These are phyloP conservation scores for Themeda triandra DNA, from an alignment of 176 grass and related monocot genomes.

Conservation along the genomic window DNA sequence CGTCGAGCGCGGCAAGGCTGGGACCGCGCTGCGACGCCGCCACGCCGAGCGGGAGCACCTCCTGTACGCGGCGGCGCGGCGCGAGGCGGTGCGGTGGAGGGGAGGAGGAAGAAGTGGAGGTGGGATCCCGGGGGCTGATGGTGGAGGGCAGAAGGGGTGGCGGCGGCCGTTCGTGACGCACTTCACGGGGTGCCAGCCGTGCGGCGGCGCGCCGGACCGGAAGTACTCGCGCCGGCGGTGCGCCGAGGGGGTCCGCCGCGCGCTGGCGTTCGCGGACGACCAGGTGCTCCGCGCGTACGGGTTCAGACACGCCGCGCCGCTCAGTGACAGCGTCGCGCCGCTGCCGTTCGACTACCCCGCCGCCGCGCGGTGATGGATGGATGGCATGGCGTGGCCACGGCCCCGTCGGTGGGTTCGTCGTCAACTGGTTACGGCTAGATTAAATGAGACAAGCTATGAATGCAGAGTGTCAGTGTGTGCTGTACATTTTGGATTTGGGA, in stretches of 20 bases:
- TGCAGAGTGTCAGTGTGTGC: too few species aligned
- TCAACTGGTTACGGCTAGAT: not conserved
- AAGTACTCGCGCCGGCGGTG: conserved; percentile 49
- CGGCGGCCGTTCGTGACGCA: conserved; percentile 69
- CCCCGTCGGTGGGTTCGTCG: not conserved
- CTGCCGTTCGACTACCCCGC: conserved; percentile 66
- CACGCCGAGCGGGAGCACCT: conserved; percentile 52
- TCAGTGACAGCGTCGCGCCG: conserved; percentile 43
- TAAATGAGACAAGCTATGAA: too few species aligned
- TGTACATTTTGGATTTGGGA: too few species aligned
- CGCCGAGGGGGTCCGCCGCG: conserved; percentile 66
- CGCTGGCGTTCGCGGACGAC: conserved; percentile 79
- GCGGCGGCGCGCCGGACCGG: conserved; percentile 57
- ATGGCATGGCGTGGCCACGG: too few species aligned
- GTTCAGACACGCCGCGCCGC: conserved; percentile 46
- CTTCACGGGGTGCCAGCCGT: conserved; percentile 77
- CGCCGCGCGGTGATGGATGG: not conserved
- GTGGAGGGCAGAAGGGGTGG: conserved; percentile 34
- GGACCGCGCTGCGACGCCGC: conserved; percentile 27
- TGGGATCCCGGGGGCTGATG: not conserved
- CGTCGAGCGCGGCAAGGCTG: conserved; percentile 14
- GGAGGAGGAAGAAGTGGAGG: too few species aligned
- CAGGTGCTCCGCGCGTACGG: conserved; percentile 80
- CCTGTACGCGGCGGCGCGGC: conserved; percentile 40
- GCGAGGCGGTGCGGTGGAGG: not conserved